phyloP scores from a whole-genome alignment of 1,284 basidiomycete genomes.

The Inonotus hispidus region DNA sequence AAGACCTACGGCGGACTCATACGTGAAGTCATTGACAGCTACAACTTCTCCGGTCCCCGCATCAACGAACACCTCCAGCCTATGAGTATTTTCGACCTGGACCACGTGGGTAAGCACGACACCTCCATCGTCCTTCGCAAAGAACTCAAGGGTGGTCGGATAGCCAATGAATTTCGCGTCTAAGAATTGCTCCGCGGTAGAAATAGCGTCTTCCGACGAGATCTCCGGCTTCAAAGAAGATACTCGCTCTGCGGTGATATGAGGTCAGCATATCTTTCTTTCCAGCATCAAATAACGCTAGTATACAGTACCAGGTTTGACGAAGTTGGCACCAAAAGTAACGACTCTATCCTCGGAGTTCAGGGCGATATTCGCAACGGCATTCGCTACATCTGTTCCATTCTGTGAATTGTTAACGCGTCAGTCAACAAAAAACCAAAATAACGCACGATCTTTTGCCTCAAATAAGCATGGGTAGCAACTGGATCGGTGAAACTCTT shows the following conservation, averaged over 20 bases:
- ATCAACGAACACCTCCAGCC: constrained; percentile 63
- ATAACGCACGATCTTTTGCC: constrained; percentile 36
- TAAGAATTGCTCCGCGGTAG: constrained; percentile 36
- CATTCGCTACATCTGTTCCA: constrained; percentile 41
- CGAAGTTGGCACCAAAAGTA: constrained; percentile 47
- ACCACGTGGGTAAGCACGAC: constrained; percentile 49
- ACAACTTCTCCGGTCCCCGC: constrained; percentile 49
- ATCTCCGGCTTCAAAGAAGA: constrained; percentile 35
- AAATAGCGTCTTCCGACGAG: constrained; percentile 33
- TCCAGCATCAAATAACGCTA: background rate
- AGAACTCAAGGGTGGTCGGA: constrained; percentile 42
- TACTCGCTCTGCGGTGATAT: constrained; percentile 29
- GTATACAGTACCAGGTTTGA: constrained; percentile 35
- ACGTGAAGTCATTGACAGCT: constrained; percentile 50
- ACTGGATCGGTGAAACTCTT: constrained; percentile 31
- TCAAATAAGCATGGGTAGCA: constrained; percentile 35
- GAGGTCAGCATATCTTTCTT: background rate
- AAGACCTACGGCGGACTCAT: constrained; percentile 37
- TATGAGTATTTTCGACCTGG: constrained; percentile 51
- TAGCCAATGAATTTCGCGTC: constrained; percentile 38
- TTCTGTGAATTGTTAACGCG: constrained; percentile 28
- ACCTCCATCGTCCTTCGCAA: constrained; percentile 40
- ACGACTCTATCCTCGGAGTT: constrained; percentile 34
- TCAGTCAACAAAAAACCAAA: background rate
- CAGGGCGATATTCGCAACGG: constrained; percentile 43